Evolutionary conservation across 441 rosid genomes (phyloP).

Genomic region (Pelargonium australe): DNA sequence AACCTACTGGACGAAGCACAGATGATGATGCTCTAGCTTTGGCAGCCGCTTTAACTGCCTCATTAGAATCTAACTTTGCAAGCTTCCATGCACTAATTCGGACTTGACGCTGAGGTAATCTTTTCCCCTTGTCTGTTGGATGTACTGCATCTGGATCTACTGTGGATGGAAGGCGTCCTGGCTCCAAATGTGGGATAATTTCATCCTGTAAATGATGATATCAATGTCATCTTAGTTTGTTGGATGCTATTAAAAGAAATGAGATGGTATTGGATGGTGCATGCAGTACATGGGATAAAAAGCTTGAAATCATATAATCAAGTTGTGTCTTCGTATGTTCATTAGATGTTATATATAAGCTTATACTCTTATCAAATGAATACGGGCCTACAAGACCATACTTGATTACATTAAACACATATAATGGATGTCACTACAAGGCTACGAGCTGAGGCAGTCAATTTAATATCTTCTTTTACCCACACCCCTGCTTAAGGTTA

Average conservation of each 20-base stretch:
- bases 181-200: constrained; percentile 81
- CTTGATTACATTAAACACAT: neutral
- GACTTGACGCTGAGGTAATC: constrained; percentile 59
- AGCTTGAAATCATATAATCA: neutral
- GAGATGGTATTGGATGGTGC: neutral
- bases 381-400: neutral
- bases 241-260: neutral
- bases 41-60: constrained; percentile 79
- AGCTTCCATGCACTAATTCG: constrained; percentile 93
- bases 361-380: neutral
- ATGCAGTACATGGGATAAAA: neutral
- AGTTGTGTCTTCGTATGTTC: neutral
- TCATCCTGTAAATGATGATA: constrained; percentile 50
- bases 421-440: no score
- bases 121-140: constrained; percentile 48
- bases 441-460: no score
- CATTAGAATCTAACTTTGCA: constrained; percentile 74
- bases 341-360: no score
- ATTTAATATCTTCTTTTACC: no score
- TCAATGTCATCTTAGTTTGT: neutral
- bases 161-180: constrained; percentile 66
- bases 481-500: no score
- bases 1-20: constrained; percentile 24
- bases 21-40: constrained; percentile 27
- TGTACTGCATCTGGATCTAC: constrained; percentile 62